Percentiles rank a stretch among this genome's conserved stretches.
These are phyloP conservation scores for Neurospora sp. DNA, from an alignment of 495 filamentous ascomycete genomes.

Conservation along the genomic window DNA sequence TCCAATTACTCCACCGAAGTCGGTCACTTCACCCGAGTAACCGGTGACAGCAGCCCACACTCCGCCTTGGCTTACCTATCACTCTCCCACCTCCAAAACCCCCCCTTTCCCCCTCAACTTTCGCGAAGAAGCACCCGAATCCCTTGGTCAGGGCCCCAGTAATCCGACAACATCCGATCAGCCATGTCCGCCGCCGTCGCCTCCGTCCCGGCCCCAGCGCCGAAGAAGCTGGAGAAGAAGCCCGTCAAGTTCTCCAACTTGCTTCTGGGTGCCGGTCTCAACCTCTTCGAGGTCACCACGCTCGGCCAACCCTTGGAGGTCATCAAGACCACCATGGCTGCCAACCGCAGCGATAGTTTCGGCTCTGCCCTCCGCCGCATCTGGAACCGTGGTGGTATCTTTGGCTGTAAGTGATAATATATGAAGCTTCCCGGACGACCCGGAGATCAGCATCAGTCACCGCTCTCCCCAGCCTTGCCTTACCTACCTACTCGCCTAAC, in stretches of 20 bases:
- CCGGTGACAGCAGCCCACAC: slow-evolving; percentile 1
- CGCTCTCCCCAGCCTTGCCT: neutral
- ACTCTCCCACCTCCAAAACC: slow-evolving; percentile 7
- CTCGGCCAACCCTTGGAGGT: slow-evolving; percentile 95
- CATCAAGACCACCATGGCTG: slow-evolving; percentile 98
- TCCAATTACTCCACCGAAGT: neutral
- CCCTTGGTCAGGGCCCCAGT: slow-evolving; percentile 89
- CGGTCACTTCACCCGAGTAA: slow-evolving; percentile 1
- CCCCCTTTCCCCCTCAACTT: slow-evolving; percentile 12
- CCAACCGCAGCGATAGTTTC: slow-evolving; percentile 85
- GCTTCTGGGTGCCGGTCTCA: slow-evolving; percentile 89
- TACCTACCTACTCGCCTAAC: neutral
- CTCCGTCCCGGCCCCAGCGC: slow-evolving; percentile 41
- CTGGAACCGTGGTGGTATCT: slow-evolving; percentile 86
- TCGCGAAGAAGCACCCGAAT: slow-evolving; percentile 72
- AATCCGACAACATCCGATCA: slow-evolving; percentile 29
- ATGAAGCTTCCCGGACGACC: neutral
- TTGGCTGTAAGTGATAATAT: slow-evolving; percentile 70
- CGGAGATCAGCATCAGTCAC: neutral
- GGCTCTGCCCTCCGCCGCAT: slow-evolving; percentile 69
- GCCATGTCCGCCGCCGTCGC: slow-evolving; percentile 51
- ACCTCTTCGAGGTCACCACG: slow-evolving; percentile 77
- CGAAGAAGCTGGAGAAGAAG: slow-evolving; percentile 80
- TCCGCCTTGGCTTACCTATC: slow-evolving; percentile 3
- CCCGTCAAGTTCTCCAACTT: slow-evolving; percentile 99